These are phyloP conservation scores for Solanum arcanum DNA, from an alignment of 257 asterid species.

Conservation along the genomic window DNA sequence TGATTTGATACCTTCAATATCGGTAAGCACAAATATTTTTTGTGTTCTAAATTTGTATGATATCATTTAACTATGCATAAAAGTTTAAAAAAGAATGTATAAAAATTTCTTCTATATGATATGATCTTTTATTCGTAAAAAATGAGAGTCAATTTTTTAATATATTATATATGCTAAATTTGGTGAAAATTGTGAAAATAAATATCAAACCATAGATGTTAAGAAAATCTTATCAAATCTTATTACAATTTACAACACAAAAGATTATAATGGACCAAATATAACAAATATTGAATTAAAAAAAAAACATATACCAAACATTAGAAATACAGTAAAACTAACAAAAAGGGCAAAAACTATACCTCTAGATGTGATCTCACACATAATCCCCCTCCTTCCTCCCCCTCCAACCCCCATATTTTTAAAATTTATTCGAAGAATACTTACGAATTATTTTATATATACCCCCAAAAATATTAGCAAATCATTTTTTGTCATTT, in stretches of 20 bases:
- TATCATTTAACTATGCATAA: background rate
- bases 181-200: background rate
- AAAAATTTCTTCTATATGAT: too few relatives aligned
- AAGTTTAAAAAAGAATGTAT: background rate
- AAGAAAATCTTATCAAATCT: background rate
- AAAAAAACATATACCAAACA: background rate
- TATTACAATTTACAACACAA: background rate
- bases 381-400: background rate
- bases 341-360: background rate
- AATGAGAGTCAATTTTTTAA: background rate
- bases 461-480: background rate
- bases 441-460: background rate
- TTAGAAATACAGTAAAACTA: background rate
- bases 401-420: too few relatives aligned
- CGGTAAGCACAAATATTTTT: accelerated
- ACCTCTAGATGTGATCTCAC: background rate
- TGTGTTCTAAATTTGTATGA: accelerated
- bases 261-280: background rate
- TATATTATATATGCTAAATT: background rate
- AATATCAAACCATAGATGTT: background rate
- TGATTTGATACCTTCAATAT: background rate
- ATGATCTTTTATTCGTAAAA: background rate
- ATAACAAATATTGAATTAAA: background rate
- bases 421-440: background rate
- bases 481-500: background rate